Base-by-base conservation (phyloP, 2,329 filamentous ascomycete species). In the Anthostomella pinea region DNA sequence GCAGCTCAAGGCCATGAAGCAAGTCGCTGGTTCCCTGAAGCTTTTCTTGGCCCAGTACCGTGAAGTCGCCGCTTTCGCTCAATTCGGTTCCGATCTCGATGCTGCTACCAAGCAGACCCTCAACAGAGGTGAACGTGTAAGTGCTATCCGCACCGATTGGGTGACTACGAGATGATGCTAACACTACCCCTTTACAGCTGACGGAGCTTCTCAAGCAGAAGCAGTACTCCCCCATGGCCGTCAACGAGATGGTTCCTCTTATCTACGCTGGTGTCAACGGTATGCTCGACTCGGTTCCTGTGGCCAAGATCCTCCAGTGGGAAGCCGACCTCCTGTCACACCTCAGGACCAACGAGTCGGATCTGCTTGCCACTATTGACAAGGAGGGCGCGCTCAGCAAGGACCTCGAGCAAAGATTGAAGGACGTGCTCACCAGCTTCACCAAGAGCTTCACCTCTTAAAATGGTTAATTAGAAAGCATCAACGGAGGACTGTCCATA, bases 41-140 rank as follows among this genome's bases (percentile, higher is more conserved):
- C 89, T 98, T 60, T 98, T 97, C 89, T 87, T 98, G 86, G 93
- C 93, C 62, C 93, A 98, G 79, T 98, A 98, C 83, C 93, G 93
- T 93, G 93, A 98, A 75, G 93, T 98, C 51, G 93, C 93, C 63
- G 93, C 93, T 59, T 98, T 98, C 75, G 91, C 93, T 60, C 93
- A 98, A 77, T 98, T 98, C 82, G 93, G 93, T 85, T 98, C 93
- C 66, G 93, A 98, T 80, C 79, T 98, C 58, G 93, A 98, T 76
- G 93, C 93, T 59, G 82, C 93, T 57, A 98, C 93, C 72, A 97
- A 96, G 85, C 93, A 97, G 79, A 97, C 91, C 49, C 84, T 98
- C 56, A 83, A 67, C 77, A 90, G 93, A 85, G 93, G 93, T 87
- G 91, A 97, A 79, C 90, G 93, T 79, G 83, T 89, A 77, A 78